Evolutionary conservation across 768 basidiomycete species (phyloP), one percentile per base, ranked within the genome.

Genomic region (Leucosporidium yakuticum): DNA sequence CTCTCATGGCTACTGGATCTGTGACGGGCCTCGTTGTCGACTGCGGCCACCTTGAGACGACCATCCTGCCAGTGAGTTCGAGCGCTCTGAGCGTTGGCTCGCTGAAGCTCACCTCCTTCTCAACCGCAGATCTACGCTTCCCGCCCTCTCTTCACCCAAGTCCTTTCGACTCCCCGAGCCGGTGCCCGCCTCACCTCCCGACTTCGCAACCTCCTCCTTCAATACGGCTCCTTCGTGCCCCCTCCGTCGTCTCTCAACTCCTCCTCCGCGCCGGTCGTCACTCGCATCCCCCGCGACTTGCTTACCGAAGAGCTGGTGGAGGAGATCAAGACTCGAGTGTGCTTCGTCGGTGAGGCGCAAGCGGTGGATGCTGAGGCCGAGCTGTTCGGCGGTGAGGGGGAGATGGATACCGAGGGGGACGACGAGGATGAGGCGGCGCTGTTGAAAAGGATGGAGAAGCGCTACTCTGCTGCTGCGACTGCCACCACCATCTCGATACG

Each of bases 21-120:
- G 88, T 93, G 72, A 94, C 93, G 2, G 96, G 95, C 9, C 84
- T 99, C 20, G 95, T 98, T 1, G 80, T 98, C 4, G 96, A 99
- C 76, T 88, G 87, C 71, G 96, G 96, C 1, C 87, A 95, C 77
- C 83, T 95, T 5, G 96, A 98, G 78, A 90, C 92, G 0, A 88
- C 87, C 6, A 86, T 86, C 7, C 82, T 97, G 27, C 93, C 96
- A 0, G 95, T 95, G 74, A 63, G 89, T 80, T 14, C 5, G 9
- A 12, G 29, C 7, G 21, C 20, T n/a, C 20, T 1, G n/a, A 23
- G 36, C 29, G 17, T 51, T 29, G 15, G 20, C 11, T 25, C 8
- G 25, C 27, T 36, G 29, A n/a, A 9, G 19, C 64, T 21, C 49
- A 56, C 54, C 4, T 34, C 31, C 31, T 49, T 50, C 59, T 48